phyloP scores from a whole-genome alignment of 2,329 filamentous ascomycete species.

The Teratosphaeria gauchensis region DNA sequence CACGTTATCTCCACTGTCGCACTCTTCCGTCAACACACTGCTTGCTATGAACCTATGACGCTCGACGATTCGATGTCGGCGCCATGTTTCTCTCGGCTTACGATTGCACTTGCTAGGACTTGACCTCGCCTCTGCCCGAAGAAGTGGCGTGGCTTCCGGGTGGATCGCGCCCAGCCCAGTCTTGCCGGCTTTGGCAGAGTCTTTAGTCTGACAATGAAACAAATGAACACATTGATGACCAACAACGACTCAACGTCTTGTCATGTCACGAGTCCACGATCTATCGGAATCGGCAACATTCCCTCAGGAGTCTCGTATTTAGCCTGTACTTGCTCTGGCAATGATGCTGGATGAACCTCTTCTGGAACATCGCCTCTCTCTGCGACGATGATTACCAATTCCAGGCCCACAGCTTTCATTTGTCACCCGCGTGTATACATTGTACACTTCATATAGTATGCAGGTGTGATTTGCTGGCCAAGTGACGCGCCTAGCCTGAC shows the following conservation, averaged over 20 bases:
- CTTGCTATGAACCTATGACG: neutral
- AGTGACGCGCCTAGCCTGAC: too few relatives aligned
- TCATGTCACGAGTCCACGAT: neutral
- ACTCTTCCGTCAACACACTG: neutral
- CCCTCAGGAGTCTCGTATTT: neutral
- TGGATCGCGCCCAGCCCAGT: neutral
- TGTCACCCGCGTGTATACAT: too few relatives aligned
- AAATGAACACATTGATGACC: neutral
- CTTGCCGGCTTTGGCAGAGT: neutral
- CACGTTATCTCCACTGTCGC: neutral
- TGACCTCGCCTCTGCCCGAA: neutral
- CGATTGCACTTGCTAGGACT: too few relatives aligned
- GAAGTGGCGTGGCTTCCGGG: neutral
- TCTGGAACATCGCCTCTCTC: too few relatives aligned
- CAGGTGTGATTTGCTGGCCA: too few relatives aligned
- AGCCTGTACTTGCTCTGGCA: too few relatives aligned
- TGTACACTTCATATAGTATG: too few relatives aligned
- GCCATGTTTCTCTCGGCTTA: too few relatives aligned
- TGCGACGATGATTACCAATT: too few relatives aligned
- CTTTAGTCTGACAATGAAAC: neutral
- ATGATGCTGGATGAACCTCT: too few relatives aligned
- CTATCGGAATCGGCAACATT: neutral
- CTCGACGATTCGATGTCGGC: too few relatives aligned
- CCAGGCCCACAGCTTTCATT: too few relatives aligned
- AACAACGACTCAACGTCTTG: neutral